Evolutionary conservation across 768 basidiomycete species (phyloP).

Genomic region (Kwoniella pini): DNA sequence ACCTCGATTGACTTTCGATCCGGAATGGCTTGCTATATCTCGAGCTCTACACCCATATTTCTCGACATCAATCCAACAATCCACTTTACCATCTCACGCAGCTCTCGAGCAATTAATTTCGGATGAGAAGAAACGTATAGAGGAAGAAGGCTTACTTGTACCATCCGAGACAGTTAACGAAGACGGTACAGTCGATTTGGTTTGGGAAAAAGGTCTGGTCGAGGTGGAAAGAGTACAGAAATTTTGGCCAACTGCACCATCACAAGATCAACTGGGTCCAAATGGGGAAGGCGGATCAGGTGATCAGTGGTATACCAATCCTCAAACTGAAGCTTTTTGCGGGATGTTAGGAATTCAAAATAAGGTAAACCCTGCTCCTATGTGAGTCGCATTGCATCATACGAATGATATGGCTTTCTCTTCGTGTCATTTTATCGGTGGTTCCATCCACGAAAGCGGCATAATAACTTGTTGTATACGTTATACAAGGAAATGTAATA

Average conservation of each 20-base stretch:
- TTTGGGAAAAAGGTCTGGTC: constrained; percentile 36
- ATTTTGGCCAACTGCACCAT: constrained; percentile 65
- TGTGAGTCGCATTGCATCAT: background rate
- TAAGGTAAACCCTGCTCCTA: constrained; percentile 61
- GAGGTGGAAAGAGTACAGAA: constrained; percentile 64
- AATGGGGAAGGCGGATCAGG: constrained; percentile 55
- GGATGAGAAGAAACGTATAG: constrained; percentile 69
- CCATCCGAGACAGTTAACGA: constrained; percentile 12
- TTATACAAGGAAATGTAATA: too few relatives aligned
- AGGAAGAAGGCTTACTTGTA: constrained; percentile 57
- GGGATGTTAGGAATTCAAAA: constrained; percentile 75
- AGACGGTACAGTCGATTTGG: constrained; percentile 29
- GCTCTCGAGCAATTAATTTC: constrained; percentile 62
- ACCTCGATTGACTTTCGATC: constrained; percentile 67
- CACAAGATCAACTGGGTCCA: constrained; percentile 38
- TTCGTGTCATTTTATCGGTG: too few relatives aligned
- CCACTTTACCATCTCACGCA: constrained; percentile 64
- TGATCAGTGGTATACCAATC: constrained; percentile 69
- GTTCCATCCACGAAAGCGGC: too few relatives aligned
- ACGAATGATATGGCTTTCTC: too few relatives aligned
- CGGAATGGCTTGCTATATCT: constrained; percentile 90
- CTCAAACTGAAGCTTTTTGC: constrained; percentile 86
- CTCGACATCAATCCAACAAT: constrained; percentile 61
- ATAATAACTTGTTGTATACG: too few relatives aligned
- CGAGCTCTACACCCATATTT: constrained; percentile 82